phyloP scores from a whole-genome alignment of 2,329 filamentous ascomycete genomes.

The Orbilia quercus region DNA sequence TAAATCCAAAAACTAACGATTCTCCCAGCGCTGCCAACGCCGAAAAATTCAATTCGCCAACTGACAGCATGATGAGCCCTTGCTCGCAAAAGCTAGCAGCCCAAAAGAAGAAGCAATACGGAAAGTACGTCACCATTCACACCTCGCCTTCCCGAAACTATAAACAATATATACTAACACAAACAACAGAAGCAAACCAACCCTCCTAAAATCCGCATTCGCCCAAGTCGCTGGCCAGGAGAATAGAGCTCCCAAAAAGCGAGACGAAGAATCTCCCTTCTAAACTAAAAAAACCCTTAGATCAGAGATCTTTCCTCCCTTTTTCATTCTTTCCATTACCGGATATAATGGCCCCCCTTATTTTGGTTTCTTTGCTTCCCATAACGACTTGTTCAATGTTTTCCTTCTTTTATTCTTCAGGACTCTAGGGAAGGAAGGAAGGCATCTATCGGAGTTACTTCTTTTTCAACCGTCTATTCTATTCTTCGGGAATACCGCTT shows the following conservation, averaged over 20 bases:
- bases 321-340: conserved; percentile 17
- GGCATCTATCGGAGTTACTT: conserved; percentile 18
- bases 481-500: conserved; percentile 13
- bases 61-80: conserved; percentile 89
- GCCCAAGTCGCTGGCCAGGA: conserved; percentile 43
- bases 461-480: conserved; percentile 2
- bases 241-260: conserved; percentile 49
- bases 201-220: conserved; percentile 48
- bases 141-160: not conserved
- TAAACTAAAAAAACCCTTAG: conserved; percentile 21
- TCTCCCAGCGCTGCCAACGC: conserved; percentile 62
- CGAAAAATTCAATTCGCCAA: conserved; percentile 79
- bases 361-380: no score
- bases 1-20: conserved; percentile 43
- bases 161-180: conserved; percentile 8
- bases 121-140: conserved; percentile 72
- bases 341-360: conserved; percentile 11
- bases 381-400: not conserved
- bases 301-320: conserved; percentile 7
- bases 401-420: conserved; percentile 12
- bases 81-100: conserved; percentile 84
- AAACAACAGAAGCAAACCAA: conserved; percentile 45
- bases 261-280: conserved; percentile 47
- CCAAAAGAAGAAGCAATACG: conserved; percentile 81
- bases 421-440: conserved; percentile 19